Evolutionary conservation across 192 early-diverging fungal genomes (phyloP), one percentile per base, ranked within the genome.

Genomic region (Backusella australiensis): DNA sequence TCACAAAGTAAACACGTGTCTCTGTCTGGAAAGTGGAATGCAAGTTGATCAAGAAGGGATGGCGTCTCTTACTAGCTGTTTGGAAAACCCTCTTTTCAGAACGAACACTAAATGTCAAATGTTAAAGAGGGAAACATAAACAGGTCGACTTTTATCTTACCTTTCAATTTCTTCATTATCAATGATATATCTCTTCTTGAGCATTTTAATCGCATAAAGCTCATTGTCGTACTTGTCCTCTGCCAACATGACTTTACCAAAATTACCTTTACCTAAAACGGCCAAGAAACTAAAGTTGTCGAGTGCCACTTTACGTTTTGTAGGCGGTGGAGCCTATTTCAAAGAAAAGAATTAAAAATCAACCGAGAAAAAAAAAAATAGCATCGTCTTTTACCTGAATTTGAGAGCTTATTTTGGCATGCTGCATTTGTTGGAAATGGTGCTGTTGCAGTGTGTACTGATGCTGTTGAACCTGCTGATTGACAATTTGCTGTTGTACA

Each of bases 121-220:
- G 38, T 39, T 39, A 39, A 38, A 39, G 23, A 9, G 6, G 17
- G 17, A 21, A 7, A 23, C 3, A 56, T 19, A 14, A 19, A 23
- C 23, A 29, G 0, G 21, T 32, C n/a, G 3, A 70, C 14, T 23
- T 32, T 38, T 56, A 32, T 17, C 38, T 19, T 72, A 89, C 88
- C 91, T 91, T 76, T 96, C 95, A 21, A 98, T 92, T 87, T 99
- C 97, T 80, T 98, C 97, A 84, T 98, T 96, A 81, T 99, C 96
- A 65, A 98, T 91, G 38, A 99, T 96, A 82, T 96, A 97, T 82
- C 96, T 93, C 84, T 99, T 99, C 85, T 98, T 98, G 32, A 99
- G 82, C 2, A 99, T 96, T 83, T 99, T 99, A 84, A 99, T 99
- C 6, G 96, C 98, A 81, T 95, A 98, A 23, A 96, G 86, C 44